phyloP scores from a whole-genome alignment of 2,329 filamentous ascomycete species.

The Trichoderma sp. region DNA sequence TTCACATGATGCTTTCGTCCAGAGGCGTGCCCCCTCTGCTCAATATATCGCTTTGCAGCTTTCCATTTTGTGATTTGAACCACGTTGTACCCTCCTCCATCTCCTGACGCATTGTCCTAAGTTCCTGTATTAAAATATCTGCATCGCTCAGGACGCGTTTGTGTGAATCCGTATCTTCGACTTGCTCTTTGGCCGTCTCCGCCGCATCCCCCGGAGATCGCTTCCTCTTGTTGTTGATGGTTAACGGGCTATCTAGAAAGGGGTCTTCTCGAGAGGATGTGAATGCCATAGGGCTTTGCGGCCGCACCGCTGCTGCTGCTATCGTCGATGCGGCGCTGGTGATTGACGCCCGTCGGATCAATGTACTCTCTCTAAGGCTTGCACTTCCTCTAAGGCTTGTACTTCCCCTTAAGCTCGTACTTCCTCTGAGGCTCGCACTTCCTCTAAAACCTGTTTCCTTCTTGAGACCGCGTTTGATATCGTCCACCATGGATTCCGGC shows the following conservation, averaged over 20 bases:
- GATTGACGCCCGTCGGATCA: conserved; percentile 28
- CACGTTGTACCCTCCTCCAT: conserved; percentile 50
- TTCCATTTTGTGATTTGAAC: conserved; percentile 49
- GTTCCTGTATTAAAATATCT: conserved; percentile 42
- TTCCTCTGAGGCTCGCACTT: not conserved
- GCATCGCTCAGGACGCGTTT: conserved; percentile 48
- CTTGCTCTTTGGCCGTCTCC: not conserved
- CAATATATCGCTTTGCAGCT: conserved; percentile 40
- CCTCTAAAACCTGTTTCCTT: conserved; percentile 35
- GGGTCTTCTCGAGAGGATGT: not conserved
- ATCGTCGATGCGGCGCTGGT: not conserved
- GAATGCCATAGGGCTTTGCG: conserved; percentile 1
- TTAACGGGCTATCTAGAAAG: conserved; percentile 1
- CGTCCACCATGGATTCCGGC: conserved; percentile 52
- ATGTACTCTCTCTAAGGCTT: conserved; percentile 21
- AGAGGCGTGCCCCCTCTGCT: conserved; percentile 40
- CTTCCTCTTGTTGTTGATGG: conserved; percentile 29
- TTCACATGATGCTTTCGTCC: conserved; percentile 36
- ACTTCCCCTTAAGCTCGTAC: not conserved
- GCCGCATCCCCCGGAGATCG: conserved; percentile 24
- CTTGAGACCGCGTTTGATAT: conserved; percentile 45
- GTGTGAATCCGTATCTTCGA: conserved; percentile 25
- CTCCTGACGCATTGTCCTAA: conserved; percentile 45
- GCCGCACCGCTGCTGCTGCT: not conserved
- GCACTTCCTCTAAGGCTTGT: not conserved